These are phyloP conservation scores for Ammopiptanthus mongolicus DNA, from an alignment of 306 rosid genomes.

Conservation along the genomic window DNA sequence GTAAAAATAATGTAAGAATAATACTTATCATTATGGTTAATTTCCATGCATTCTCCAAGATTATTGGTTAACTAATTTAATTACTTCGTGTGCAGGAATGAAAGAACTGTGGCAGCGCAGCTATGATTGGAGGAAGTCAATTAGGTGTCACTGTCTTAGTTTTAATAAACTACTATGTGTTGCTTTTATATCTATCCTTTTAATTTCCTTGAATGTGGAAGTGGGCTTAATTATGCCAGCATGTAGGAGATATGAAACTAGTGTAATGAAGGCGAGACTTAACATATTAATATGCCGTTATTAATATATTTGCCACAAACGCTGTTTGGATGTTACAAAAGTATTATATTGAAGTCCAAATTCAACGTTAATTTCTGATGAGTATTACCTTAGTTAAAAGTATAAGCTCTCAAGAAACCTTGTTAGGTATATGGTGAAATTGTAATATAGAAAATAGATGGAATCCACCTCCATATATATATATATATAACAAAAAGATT, in stretches of 20 bases:
- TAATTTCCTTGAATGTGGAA: conserved; percentile 4
- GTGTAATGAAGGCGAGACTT: background rate
- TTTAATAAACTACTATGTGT: conserved; percentile 14
- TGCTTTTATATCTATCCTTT: background rate
- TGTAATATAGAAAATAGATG: too few species aligned
- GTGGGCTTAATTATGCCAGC: background rate
- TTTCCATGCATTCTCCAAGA: background rate
- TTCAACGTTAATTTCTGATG: background rate
- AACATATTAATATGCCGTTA: background rate
- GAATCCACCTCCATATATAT: too few species aligned
- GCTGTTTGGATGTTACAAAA: background rate
- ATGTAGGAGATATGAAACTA: conserved; percentile 3
- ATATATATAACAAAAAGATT: too few species aligned
- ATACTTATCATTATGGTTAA: background rate
- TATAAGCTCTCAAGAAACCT: too few species aligned
- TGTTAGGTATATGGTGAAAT: too few species aligned
- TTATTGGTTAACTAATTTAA: background rate
- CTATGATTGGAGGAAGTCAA: conserved; percentile 11
- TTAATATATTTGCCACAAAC: background rate
- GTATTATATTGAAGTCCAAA: background rate
- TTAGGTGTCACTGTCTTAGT: conserved; percentile 4
- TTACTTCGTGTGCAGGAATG: conserved; percentile 32
- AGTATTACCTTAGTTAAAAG: too few species aligned
- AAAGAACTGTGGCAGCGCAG: conserved; percentile 3
- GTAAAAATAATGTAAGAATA: conserved; percentile 39